Percentiles rank a stretch among this genome's conserved stretches.
These are phyloP conservation scores for Malassezia psittaci DNA, from an alignment of 1,284 basidiomycete species.

Conservation along the genomic window DNA sequence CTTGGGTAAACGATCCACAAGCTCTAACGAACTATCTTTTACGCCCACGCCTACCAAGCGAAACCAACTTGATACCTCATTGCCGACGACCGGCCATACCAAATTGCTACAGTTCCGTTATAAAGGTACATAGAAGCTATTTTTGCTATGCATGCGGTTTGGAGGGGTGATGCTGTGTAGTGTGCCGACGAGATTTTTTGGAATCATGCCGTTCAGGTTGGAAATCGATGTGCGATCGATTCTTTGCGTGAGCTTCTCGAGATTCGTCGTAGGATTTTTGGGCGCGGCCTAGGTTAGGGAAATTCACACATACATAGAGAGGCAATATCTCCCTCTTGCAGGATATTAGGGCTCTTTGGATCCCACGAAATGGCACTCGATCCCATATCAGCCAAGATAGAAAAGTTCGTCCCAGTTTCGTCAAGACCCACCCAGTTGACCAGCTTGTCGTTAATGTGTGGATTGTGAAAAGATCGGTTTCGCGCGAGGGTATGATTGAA, in stretches of 20 bases:
- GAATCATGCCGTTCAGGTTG: not conserved
- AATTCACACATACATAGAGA: conserved; percentile 4
- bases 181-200: too few relatives aligned
- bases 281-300: not conserved
- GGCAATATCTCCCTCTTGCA: conserved; percentile 1
- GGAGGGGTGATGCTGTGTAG: too few relatives aligned
- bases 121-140: not conserved
- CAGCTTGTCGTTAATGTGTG: conserved; percentile 80
- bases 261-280: conserved; percentile 6
- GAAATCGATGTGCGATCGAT: conserved; percentile 9
- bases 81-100: not conserved
- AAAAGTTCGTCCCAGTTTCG: conserved; percentile 53
- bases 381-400: not conserved
- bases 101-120: conserved; percentile 16
- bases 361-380: not conserved
- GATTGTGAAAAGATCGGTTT: conserved; percentile 82
- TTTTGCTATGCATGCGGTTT: too few relatives aligned
- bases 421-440: conserved; percentile 83
- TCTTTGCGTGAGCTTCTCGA: not conserved
- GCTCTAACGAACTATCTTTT: too few relatives aligned
- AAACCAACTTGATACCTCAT: not conserved
- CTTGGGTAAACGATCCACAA: too few relatives aligned
- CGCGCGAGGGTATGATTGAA: conserved; percentile 88
- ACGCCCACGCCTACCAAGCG: not conserved
- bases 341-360: not conserved